These are phyloP conservation scores for Myxozyma sirexii DNA, from an alignment of 805 yeast species.

Conservation along the genomic window DNA sequence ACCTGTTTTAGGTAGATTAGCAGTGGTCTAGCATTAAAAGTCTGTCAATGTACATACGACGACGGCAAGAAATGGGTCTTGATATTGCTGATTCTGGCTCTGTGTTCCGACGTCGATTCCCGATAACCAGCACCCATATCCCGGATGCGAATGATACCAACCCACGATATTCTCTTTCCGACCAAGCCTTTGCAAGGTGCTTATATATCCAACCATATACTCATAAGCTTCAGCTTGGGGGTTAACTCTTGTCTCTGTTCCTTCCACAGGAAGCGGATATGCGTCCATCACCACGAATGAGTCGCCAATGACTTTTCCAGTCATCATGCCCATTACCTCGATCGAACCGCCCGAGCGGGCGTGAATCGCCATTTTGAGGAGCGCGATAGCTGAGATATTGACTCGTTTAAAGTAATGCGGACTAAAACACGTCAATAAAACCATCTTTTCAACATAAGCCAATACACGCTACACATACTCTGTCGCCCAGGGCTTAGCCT, in stretches of 20 bases:
- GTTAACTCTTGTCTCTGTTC: constrained; percentile 94
- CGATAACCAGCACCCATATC: constrained; percentile 94
- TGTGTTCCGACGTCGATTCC: constrained; percentile 94
- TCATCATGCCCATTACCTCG: constrained; percentile 94
- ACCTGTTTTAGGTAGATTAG: constrained; percentile 38
- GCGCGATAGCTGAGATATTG: constrained; percentile 69
- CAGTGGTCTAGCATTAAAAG: background rate
- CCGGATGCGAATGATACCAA: constrained; percentile 98
- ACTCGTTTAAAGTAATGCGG: constrained; percentile 63
- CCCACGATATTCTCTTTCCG: constrained; percentile 81
- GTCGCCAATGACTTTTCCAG: constrained; percentile 66
- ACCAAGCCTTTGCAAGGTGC: constrained; percentile 54
- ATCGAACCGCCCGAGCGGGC: constrained; percentile 82
- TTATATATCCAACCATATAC: constrained; percentile 84
- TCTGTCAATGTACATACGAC: constrained; percentile 49
- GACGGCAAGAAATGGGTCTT: constrained; percentile 87
- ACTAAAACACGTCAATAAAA: constrained; percentile 38
- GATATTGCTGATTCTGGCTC: constrained; percentile 76
- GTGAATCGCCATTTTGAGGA: constrained; percentile 75
- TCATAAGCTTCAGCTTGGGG: constrained; percentile 94
- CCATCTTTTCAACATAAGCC: background rate
- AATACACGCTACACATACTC: constrained; percentile 32
- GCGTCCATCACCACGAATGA: constrained; percentile 74
- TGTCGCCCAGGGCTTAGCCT: constrained; percentile 37
- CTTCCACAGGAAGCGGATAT: constrained; percentile 88